These are phyloP conservation scores for Euphorbia tirucalli DNA, from an alignment of 345 rosid genomes.

Conservation along the genomic window DNA sequence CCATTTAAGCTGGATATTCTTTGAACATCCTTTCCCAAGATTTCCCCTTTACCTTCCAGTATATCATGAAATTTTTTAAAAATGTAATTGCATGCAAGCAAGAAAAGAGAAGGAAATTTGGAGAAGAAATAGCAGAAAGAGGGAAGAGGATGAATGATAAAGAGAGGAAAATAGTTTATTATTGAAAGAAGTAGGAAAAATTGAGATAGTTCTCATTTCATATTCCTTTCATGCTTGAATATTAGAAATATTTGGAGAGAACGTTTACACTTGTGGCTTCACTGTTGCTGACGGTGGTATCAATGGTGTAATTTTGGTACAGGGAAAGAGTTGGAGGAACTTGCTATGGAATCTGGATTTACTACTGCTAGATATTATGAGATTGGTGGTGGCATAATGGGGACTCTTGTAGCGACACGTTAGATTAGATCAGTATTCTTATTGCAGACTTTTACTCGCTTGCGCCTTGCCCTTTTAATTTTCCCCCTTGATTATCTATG, in stretches of 20 bases:
- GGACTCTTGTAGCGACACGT: conserved; percentile 65
- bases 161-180: no score
- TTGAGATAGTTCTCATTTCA: no score
- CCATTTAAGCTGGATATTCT: neutral
- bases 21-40: neutral
- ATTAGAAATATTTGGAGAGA: no score
- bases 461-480: neutral
- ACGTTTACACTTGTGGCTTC: neutral
- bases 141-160: no score
- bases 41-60: neutral
- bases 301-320: conserved; percentile 5
- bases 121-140: no score
- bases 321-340: conserved; percentile 80
- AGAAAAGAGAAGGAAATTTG: no score
- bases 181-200: no score
- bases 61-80: no score
- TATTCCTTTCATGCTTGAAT: no score
- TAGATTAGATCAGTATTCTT: conserved; percentile 21
- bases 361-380: conserved; percentile 60
- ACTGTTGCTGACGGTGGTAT: neutral
- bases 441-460: neutral
- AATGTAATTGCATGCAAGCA: no score
- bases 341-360: conserved; percentile 73
- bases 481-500: neutral
- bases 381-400: conserved; percentile 82